Evolutionary conservation across 148 eudicot genomes (phyloP), one percentile per base, ranked within the genome.

Genomic region (Nepenthes mirabilis): DNA sequence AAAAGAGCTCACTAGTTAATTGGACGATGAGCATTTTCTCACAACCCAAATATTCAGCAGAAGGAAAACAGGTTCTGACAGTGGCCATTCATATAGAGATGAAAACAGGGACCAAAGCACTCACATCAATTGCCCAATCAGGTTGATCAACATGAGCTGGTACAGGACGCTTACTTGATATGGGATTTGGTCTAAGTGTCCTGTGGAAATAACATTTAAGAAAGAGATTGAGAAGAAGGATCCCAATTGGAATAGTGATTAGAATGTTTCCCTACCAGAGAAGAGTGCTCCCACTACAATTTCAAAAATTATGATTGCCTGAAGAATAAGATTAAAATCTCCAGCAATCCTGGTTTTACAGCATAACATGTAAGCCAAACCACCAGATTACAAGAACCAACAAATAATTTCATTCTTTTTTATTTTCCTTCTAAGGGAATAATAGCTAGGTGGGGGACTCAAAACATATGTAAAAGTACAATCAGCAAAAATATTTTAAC

Each of bases 71-170:
- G 45, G 45, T 40, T 40, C 6, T 0, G 45, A 23, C 23, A 23
- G 45, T 40, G 45, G 6, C 45, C 45, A 40, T 40, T 3, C 8
- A 4, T 40, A 8, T 40, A 40, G 45, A 40, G 45, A 40, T 40
- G 36, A 58, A 51, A 45, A 32, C 45, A 56, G 36, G 50, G 50
- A 48, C 37, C 52, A 55, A 3, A n/a, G 33, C 51, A 70, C 97
- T 83, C 71, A 91, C 97, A 75, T 86, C 95, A 71, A 60, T 32
- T 64, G 96, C 96, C 98, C 96, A 93, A 67, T 93, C 98, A 72
- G 96, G 98, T 51, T 47, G 73, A 59, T 82, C 84, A 59, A 88
- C 77, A 45, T 86, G 80, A 57, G 74, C 79, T 56, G 98, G 91
- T 57, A 88, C 80, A 51, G 55, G 33, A 63, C 95, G 94, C 61